Evolutionary conservation across 352 stramenopile genomes (phyloP).

Genomic region (Salisapilia sapeloensis): DNA sequence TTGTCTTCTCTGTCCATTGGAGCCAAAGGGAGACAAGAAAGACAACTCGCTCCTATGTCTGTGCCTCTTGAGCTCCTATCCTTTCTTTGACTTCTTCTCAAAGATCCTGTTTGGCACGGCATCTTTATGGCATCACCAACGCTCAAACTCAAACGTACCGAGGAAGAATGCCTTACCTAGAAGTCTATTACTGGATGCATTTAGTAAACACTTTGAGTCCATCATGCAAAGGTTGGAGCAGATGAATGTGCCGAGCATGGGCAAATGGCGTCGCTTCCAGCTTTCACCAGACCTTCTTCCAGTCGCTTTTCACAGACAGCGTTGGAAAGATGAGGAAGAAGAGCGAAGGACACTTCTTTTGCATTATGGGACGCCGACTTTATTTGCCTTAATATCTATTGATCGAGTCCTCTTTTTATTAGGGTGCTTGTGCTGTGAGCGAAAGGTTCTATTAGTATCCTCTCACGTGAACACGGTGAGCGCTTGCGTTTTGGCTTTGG

Average conservation of each 20-base stretch:
- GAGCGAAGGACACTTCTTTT: conserved; percentile 45
- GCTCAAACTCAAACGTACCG: too few relatives aligned
- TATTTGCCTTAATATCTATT: conserved; percentile 56
- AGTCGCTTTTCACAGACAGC: conserved; percentile 59
- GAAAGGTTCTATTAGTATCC: conserved; percentile 60
- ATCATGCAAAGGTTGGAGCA: conserved; percentile 36
- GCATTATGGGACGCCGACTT: conserved; percentile 47
- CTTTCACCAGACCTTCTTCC: conserved; percentile 33
- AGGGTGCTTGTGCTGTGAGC: conserved; percentile 55
- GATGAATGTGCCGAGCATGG: conserved; percentile 55
- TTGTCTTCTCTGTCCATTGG: conserved; percentile 41
- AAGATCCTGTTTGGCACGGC: conserved; percentile 63
- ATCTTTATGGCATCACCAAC: conserved; percentile 44
- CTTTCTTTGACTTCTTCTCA: conserved; percentile 77
- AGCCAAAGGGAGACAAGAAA: conserved; percentile 22
- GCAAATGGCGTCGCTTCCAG: conserved; percentile 48
- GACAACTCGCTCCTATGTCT: conserved; percentile 34
- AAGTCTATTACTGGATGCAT: conserved; percentile 26
- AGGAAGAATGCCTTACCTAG: conserved; percentile 9
- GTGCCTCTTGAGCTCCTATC: conserved; percentile 54
- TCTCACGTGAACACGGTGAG: conserved; percentile 62
- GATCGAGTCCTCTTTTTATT: conserved; percentile 67
- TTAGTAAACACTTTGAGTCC: conserved; percentile 39
- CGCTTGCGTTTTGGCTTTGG: conserved; percentile 54
- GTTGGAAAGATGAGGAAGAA: conserved; percentile 30